Conservation (phyloP, 352 stramenopile species). For the Elongisporangium prolatum region DNA sequence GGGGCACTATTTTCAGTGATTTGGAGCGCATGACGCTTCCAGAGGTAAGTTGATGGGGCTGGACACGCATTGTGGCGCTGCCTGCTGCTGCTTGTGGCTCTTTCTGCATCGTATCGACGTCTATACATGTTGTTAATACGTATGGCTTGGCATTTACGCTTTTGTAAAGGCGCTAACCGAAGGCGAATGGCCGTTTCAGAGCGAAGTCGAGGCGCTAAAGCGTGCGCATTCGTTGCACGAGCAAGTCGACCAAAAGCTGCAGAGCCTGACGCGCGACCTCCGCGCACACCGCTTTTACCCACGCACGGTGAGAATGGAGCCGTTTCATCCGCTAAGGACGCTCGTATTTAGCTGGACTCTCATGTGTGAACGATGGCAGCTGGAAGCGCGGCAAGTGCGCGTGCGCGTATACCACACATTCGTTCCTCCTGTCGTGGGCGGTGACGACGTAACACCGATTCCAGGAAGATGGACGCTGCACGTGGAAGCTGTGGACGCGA, state of each 20-base stretch:
- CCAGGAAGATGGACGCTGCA: slow-evolving; percentile 61
- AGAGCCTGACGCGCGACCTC: slow-evolving; percentile 45
- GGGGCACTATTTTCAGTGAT: background rate
- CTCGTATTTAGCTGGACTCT: background rate
- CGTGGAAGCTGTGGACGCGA: slow-evolving; percentile 45
- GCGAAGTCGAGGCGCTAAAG: slow-evolving; percentile 51
- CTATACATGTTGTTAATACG: background rate
- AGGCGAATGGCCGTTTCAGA: slow-evolving; percentile 44
- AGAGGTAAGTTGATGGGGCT: background rate
- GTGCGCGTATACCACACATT: slow-evolving; percentile 65
- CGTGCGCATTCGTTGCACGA: slow-evolving; percentile 37
- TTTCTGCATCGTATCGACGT: slow-evolving; percentile 1
- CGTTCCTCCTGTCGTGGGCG: slow-evolving; percentile 30
- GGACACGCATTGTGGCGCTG: background rate
- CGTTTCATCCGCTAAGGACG: background rate
- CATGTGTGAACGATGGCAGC: slow-evolving; percentile 13
- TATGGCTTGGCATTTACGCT: background rate
- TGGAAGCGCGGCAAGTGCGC: slow-evolving; percentile 48
- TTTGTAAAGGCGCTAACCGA: slow-evolving; percentile 41
- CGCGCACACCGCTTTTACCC: slow-evolving; percentile 60
- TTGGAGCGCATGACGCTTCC: slow-evolving; percentile 6
- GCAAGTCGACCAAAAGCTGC: slow-evolving; percentile 39
- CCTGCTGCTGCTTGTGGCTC: background rate
- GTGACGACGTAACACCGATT: slow-evolving; percentile 19
- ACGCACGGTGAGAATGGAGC: slow-evolving; percentile 16